These are phyloP conservation scores for Boletus hoseneyae DNA, from an alignment of 1,284 basidiomycete genomes.

Conservation along the genomic window DNA sequence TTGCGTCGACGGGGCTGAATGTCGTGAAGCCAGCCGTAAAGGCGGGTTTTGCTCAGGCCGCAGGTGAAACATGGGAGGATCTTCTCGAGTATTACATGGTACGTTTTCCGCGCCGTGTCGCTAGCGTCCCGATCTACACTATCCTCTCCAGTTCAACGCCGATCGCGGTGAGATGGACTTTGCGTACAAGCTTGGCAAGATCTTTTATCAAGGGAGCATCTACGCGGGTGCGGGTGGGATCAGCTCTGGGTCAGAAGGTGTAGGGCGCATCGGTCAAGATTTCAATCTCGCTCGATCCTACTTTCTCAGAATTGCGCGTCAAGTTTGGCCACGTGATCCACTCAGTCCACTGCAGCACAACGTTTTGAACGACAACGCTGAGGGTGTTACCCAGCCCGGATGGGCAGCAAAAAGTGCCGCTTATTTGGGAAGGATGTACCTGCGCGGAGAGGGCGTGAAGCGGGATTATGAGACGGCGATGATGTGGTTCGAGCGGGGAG, in stretches of 20 bases:
- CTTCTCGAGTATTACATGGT: slow-evolving; percentile 89
- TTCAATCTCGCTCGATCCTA: slow-evolving; percentile 75
- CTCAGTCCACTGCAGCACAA: slow-evolving; percentile 47
- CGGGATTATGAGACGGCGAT: slow-evolving; percentile 75
- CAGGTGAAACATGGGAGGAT: slow-evolving; percentile 90
- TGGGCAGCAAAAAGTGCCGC: slow-evolving; percentile 79
- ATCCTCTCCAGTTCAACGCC: slow-evolving; percentile 74
- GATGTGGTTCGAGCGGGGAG: slow-evolving; percentile 90
- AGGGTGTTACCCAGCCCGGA: slow-evolving; percentile 55
- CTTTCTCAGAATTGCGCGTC: slow-evolving; percentile 77
- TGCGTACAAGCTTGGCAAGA: slow-evolving; percentile 83
- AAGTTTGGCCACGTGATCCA: slow-evolving; percentile 81
- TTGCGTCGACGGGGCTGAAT: slow-evolving; percentile 80
- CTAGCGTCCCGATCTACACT: slow-evolving; percentile 3
- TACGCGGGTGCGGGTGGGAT: slow-evolving; percentile 73
- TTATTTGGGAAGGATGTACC: slow-evolving; percentile 89
- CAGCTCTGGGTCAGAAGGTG: slow-evolving; percentile 81
- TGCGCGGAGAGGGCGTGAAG: slow-evolving; percentile 90
- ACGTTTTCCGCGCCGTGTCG: slow-evolving; percentile 20
- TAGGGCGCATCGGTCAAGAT: slow-evolving; percentile 75
- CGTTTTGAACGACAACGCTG: slow-evolving; percentile 41
- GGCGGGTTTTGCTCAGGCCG: slow-evolving; percentile 75
- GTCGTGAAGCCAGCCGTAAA: slow-evolving; percentile 73
- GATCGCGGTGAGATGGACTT: slow-evolving; percentile 85
- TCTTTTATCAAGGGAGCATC: slow-evolving; percentile 92